Conservation (phyloP, 495 filamentous ascomycete genomes). For the Letharia columbiana region DNA sequence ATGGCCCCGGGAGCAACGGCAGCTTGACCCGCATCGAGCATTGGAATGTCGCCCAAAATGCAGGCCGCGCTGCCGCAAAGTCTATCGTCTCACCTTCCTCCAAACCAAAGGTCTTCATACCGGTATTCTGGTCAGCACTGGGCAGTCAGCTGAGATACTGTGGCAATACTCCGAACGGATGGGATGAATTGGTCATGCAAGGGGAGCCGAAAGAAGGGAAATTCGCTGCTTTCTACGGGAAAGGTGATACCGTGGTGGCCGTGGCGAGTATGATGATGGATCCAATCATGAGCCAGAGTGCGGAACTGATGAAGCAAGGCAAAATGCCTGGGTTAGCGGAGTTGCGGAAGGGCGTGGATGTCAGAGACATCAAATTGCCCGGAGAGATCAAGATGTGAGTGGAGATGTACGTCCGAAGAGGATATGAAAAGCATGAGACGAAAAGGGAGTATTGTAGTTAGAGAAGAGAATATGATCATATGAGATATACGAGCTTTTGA, state of each 20-base stretch:
- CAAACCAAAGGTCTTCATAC: constrained; percentile 67
- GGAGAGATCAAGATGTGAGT: constrained; percentile 42
- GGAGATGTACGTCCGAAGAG: not conserved
- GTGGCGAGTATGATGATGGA: constrained; percentile 87
- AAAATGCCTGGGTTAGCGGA: constrained; percentile 78
- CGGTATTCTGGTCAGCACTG: constrained; percentile 92
- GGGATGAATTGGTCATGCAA: constrained; percentile 70
- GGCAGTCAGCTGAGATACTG: constrained; percentile 86
- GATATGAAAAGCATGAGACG: not conserved
- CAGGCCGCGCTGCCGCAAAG: constrained; percentile 66
- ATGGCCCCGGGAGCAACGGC: constrained; percentile 75
- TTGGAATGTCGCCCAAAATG: constrained; percentile 96
- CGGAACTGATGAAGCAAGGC: constrained; percentile 75
- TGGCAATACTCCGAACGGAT: constrained; percentile 71
- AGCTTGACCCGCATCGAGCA: constrained; percentile 74
- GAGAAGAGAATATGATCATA: not conserved
- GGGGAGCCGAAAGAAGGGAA: constrained; percentile 72
- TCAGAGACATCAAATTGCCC: constrained; percentile 52
- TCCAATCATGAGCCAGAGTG: constrained; percentile 72
- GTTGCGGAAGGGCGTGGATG: constrained; percentile 63
- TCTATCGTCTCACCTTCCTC: constrained; percentile 58
- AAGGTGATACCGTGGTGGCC: constrained; percentile 82
- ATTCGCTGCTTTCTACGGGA: constrained; percentile 81
- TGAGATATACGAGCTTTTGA: not conserved
- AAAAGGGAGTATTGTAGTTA: not conserved